phyloP scores from a whole-genome alignment of 352 stramenopile genomes.

The Pythium volutum region DNA sequence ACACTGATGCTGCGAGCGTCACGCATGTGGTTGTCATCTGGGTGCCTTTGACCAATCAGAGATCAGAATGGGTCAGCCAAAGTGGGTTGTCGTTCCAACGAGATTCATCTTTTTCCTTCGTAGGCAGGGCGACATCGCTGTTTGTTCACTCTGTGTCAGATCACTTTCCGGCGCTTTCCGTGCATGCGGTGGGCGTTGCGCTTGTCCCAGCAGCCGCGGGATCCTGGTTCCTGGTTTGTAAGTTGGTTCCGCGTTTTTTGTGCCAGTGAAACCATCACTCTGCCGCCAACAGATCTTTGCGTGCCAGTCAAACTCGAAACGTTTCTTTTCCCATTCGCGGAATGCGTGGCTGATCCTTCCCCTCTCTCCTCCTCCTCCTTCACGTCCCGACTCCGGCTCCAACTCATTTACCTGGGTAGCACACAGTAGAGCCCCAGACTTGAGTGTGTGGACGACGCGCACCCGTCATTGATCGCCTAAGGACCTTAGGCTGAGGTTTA shows the following conservation, averaged over 20 bases:
- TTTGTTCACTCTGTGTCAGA: neutral
- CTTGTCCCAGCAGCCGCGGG: slow-evolving; percentile 4
- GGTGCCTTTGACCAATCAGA: slow-evolving; percentile 7
- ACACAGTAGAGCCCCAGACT: too few relatives aligned
- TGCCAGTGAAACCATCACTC: slow-evolving; percentile 12
- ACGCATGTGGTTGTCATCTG: neutral
- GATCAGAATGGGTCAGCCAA: neutral
- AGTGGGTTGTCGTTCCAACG: neutral
- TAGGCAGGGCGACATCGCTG: slow-evolving; percentile 2
- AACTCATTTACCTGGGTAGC: slow-evolving; percentile 23
- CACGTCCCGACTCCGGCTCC: neutral
- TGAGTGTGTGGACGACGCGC: too few relatives aligned
- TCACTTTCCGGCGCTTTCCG: neutral
- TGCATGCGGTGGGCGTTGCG: neutral
- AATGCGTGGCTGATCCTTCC: neutral
- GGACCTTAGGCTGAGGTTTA: too few relatives aligned
- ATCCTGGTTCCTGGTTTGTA: slow-evolving; percentile 6
- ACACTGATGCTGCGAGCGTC: slow-evolving; percentile 9
- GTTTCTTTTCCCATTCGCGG: neutral
- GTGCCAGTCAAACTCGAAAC: neutral
- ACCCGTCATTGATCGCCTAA: neutral
- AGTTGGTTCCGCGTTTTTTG: slow-evolving; percentile 4
- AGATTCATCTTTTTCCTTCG: neutral
- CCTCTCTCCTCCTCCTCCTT: neutral
- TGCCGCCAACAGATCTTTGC: slow-evolving; percentile 3